Conservation (phyloP, 2,329 filamentous ascomycete genomes). For the Talaromyces rugulosus region DNA sequence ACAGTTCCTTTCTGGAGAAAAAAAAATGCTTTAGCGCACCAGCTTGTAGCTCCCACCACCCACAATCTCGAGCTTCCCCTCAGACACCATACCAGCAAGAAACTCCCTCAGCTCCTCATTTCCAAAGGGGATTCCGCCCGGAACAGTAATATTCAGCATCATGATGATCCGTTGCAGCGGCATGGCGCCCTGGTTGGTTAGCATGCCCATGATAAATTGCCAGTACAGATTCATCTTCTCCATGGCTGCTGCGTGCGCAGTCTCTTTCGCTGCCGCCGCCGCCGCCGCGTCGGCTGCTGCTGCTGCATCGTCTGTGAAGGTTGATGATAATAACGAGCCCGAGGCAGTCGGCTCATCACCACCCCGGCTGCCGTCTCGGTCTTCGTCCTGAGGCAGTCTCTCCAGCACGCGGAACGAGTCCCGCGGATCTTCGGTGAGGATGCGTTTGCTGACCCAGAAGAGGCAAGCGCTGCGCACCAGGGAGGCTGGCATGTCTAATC, state of each 20-base stretch:
- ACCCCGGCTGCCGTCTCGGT: slow-evolving; percentile 17
- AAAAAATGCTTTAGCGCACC: slow-evolving; percentile 5
- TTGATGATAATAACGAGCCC: slow-evolving; percentile 23
- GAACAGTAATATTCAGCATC: slow-evolving; percentile 92
- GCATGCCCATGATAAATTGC: slow-evolving; percentile 90
- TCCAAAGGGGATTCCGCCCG: slow-evolving; percentile 83
- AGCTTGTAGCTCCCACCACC: slow-evolving; percentile 65
- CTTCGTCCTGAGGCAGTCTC: slow-evolving; percentile 37
- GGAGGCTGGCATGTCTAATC: slow-evolving; percentile 52
- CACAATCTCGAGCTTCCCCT: slow-evolving; percentile 64
- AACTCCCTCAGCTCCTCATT: slow-evolving; percentile 84
- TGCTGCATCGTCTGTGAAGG: slow-evolving; percentile 26
- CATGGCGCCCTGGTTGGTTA: slow-evolving; percentile 88
- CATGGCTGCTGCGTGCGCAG: slow-evolving; percentile 55
- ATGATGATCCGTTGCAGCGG: slow-evolving; percentile 75
- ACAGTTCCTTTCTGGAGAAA: neutral
- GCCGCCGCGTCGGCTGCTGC: slow-evolving; percentile 40
- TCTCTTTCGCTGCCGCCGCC: slow-evolving; percentile 39
- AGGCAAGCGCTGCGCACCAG: slow-evolving; percentile 57
- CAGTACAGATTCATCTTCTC: slow-evolving; percentile 74
- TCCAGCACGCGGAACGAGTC: slow-evolving; percentile 57
- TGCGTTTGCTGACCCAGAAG: slow-evolving; percentile 60
- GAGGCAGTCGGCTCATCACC: slow-evolving; percentile 19
- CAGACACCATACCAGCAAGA: slow-evolving; percentile 70
- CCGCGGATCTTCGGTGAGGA: slow-evolving; percentile 44